A percentile compares a stretch with the other conserved stretches of the same genome.
Evolutionary conservation across 352 stramenopile species (phyloP).

Genomic region (Globisporangium emineosum): DNA sequence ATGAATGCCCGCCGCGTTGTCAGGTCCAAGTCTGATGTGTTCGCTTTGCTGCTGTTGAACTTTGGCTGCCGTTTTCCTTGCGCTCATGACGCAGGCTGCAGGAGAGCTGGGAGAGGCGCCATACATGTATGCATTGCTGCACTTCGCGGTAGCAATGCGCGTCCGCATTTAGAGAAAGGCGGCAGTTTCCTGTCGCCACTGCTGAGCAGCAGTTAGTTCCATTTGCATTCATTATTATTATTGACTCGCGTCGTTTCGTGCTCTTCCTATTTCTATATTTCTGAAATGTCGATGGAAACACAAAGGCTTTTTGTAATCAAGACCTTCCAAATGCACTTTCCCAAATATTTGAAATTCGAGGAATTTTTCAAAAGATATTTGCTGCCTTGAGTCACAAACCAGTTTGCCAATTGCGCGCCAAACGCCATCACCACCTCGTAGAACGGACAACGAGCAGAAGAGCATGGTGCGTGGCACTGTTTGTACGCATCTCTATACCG

Average conservation of each 20-base stretch:
- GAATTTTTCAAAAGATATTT: not conserved
- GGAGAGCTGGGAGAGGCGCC: too few species aligned
- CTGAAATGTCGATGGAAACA: not conserved
- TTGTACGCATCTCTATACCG: not conserved
- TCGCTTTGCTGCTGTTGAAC: not conserved
- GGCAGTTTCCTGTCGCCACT: not conserved
- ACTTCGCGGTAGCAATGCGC: not conserved
- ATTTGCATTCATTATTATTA: too few species aligned
- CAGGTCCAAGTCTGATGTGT: too few species aligned
- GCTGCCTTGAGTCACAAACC: too few species aligned
- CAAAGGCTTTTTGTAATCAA: not conserved
- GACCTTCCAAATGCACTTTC: not conserved
- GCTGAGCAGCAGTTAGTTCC: not conserved
- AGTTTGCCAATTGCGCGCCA: conserved; percentile 10
- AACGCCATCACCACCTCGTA: not conserved
- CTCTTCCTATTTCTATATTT: not conserved
- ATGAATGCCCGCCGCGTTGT: not conserved
- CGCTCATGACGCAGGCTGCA: not conserved
- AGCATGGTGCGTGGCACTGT: conserved; percentile 2
- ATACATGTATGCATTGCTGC: too few species aligned
- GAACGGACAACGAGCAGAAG: not conserved
- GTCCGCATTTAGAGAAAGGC: not conserved
- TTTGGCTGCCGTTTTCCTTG: not conserved
- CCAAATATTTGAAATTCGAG: not conserved
- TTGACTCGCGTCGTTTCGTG: conserved; percentile 13